phyloP scores from a whole-genome alignment of 106 monocot genomes.

The Acorus calamus region DNA sequence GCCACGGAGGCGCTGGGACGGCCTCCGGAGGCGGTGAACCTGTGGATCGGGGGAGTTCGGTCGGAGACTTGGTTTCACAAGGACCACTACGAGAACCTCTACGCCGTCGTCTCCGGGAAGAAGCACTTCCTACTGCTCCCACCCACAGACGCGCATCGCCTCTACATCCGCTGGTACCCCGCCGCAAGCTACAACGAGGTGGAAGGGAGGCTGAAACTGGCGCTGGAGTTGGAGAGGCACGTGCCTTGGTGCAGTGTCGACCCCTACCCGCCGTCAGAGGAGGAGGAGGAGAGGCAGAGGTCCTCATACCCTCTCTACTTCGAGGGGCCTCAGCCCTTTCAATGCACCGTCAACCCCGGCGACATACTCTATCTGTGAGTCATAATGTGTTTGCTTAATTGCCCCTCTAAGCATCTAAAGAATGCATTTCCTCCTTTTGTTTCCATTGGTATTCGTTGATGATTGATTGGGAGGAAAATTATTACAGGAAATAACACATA shows the following conservation, averaged over 20 bases:
- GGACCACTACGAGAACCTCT: constrained; percentile 96
- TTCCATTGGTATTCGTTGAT: too few species aligned
- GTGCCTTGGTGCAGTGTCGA: constrained; percentile 96
- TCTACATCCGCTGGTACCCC: constrained; percentile 64
- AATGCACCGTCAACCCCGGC: constrained; percentile 63
- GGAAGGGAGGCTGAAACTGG: constrained; percentile 34
- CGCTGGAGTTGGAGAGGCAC: constrained; percentile 41
- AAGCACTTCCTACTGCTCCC: constrained; percentile 86
- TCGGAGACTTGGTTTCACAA: constrained; percentile 88
- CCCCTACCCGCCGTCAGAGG: constrained; percentile 35
- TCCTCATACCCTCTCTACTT: constrained; percentile 65
- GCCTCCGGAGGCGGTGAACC: constrained; percentile 76
- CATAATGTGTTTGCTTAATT: not conserved
- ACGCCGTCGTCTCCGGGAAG: constrained; percentile 67
- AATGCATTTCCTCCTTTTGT: too few species aligned
- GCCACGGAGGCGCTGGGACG: constrained; percentile 72
- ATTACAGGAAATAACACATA: too few species aligned
- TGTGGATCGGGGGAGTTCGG: constrained; percentile 70
- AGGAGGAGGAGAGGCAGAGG: constrained; percentile 21
- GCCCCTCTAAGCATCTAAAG: not conserved
- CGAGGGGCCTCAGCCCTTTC: constrained; percentile 51
- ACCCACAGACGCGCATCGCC: constrained; percentile 75
- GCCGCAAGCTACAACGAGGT: constrained; percentile 39
- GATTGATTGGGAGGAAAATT: too few species aligned
- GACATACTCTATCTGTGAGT: constrained; percentile 88